Conservation (phyloP, 2,329 filamentous ascomycete species). For the Xylariomycetidae sp. region DNA sequence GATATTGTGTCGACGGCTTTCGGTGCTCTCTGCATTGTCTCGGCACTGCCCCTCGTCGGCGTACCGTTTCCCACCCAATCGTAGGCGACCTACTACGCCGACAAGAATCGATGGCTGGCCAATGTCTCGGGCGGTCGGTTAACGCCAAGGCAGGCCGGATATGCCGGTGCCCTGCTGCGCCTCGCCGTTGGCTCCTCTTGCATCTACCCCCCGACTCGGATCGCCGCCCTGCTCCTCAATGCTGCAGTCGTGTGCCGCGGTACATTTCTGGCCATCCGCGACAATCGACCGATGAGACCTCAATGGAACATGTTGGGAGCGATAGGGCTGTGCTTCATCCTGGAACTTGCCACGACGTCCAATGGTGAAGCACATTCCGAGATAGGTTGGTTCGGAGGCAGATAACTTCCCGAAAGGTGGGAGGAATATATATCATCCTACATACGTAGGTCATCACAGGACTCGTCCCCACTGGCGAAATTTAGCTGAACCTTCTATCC, state of each 20-base stretch:
- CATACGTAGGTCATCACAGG: no score
- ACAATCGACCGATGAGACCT: slow-evolving; percentile 14
- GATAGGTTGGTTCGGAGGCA: no score
- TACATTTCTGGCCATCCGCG: slow-evolving; percentile 14
- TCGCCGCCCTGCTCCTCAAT: slow-evolving; percentile 13
- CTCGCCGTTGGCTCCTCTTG: slow-evolving; percentile 15
- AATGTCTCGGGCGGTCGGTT: slow-evolving; percentile 11
- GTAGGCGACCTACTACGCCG: slow-evolving; percentile 17
- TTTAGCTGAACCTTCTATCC: no score
- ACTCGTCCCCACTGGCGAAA: no score
- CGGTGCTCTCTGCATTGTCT: slow-evolving; percentile 16
- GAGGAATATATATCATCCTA: no score
- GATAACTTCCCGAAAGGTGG: no score
- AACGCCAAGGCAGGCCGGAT: slow-evolving; percentile 15
- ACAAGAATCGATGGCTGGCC: slow-evolving; percentile 18
- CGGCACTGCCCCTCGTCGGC: slow-evolving; percentile 17
- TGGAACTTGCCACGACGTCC: not conserved
- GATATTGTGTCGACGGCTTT: slow-evolving; percentile 10
- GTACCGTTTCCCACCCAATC: slow-evolving; percentile 14
- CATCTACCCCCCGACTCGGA: slow-evolving; percentile 12
- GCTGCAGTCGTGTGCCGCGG: slow-evolving; percentile 12
- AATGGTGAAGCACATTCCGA: no score
- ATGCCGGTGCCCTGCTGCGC: slow-evolving; percentile 11
- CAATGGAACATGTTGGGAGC: slow-evolving; percentile 18
- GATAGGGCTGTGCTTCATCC: not conserved